phyloP scores from a whole-genome alignment of 768 basidiomycete species.

The Rhodosporidiobolus sp. region DNA sequence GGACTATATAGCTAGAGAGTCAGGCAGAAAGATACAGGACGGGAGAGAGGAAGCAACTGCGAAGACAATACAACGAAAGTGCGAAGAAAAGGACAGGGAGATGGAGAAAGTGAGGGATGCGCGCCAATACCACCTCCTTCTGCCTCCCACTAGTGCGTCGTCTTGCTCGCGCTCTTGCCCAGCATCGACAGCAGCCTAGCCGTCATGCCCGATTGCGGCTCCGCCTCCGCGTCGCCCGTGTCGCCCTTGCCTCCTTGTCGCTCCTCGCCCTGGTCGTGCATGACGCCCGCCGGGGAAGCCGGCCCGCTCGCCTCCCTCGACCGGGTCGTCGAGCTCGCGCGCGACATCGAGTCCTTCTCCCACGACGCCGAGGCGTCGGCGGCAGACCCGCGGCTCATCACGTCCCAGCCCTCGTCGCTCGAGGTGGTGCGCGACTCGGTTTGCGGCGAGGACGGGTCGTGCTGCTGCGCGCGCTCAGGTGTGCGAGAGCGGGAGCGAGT shows the following conservation, averaged over 20 bases:
- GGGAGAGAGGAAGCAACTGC: neutral
- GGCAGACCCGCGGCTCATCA: constrained; percentile 27
- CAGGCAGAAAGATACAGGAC: no score
- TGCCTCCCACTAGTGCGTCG: neutral
- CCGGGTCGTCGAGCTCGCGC: constrained; percentile 2
- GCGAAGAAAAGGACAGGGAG: no score
- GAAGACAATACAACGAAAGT: no score
- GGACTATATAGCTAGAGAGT: no score
- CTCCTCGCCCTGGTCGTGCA: neutral
- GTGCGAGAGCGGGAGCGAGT: neutral
- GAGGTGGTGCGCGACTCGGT: constrained; percentile 20
- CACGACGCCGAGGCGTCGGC: constrained; percentile 12
- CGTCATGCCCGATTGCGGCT: constrained; percentile 7
- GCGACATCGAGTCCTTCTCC: constrained; percentile 5
- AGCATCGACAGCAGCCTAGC: constrained; percentile 19
- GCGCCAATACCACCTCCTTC: neutral
- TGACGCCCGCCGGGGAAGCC: neutral
- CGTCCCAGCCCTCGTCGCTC: constrained; percentile 33
- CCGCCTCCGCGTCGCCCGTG: neutral
- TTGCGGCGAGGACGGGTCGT: neutral
- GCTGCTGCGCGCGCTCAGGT: no score
- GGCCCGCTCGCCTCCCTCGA: neutral
- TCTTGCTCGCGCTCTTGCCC: neutral
- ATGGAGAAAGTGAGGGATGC: neutral
- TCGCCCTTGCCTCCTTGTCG: neutral